phyloP scores from a whole-genome alignment of 176 grass and related monocot species.

The Aegilops bicornis region DNA sequence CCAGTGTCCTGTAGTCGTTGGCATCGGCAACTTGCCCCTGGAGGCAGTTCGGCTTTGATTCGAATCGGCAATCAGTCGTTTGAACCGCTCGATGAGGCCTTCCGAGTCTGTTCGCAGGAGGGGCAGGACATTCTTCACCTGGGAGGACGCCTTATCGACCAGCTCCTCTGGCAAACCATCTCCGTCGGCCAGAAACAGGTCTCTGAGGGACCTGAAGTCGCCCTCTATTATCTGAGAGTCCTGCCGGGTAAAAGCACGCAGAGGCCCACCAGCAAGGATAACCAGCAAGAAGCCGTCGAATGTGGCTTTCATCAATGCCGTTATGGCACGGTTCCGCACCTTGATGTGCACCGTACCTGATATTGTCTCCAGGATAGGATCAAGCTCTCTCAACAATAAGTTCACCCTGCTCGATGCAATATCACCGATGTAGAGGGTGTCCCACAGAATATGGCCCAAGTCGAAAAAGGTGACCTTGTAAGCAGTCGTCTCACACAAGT shows the following conservation, averaged over 20 bases:
- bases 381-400: slow-evolving; percentile 69
- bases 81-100: slow-evolving; percentile 73
- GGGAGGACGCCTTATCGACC: slow-evolving; percentile 84
- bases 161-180: slow-evolving; percentile 94
- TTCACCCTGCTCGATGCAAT: slow-evolving; percentile 64
- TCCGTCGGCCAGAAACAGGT: slow-evolving; percentile 83
- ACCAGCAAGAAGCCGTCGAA: slow-evolving; percentile 95
- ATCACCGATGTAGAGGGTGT: slow-evolving; percentile 75
- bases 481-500: slow-evolving; percentile 84
- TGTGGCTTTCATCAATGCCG: slow-evolving; percentile 87
- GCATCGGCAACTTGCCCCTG: slow-evolving; percentile 63
- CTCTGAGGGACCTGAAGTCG: slow-evolving; percentile 78
- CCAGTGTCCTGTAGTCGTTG: slow-evolving; percentile 84
- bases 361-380: slow-evolving; percentile 81
- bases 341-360: slow-evolving; percentile 85
- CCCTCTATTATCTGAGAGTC: slow-evolving; percentile 70
- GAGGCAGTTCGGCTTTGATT: slow-evolving; percentile 42
- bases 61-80: slow-evolving; percentile 57
- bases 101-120: slow-evolving; percentile 71
- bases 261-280: slow-evolving; percentile 83
- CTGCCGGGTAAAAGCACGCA: slow-evolving; percentile 72
- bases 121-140: slow-evolving; percentile 88
- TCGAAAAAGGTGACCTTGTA: slow-evolving; percentile 90
- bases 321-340: slow-evolving; percentile 84
- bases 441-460: slow-evolving; percentile 84